A percentile compares a stretch with the other conserved stretches of the same genome.
Conservation (phyloP, 371 early-diverging fungal genomes). For the Apophysomyces trapeziformis region DNA sequence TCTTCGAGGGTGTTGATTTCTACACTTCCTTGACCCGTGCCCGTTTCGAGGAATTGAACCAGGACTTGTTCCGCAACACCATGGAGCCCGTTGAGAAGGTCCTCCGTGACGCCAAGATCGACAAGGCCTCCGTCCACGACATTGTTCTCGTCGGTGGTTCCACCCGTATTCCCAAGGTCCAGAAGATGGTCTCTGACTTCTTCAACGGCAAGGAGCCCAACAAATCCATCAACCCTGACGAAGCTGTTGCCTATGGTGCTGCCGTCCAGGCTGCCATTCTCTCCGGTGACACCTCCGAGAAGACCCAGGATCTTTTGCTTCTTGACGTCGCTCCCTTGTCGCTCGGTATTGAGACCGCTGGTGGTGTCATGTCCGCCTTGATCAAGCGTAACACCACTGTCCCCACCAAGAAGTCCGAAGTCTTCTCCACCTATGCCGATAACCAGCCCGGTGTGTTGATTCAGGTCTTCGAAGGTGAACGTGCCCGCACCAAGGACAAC, state of each 20-base stretch:
- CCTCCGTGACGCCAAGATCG: conserved; percentile 91
- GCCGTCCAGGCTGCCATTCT: conserved; percentile 97
- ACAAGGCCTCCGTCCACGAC: conserved; percentile 89
- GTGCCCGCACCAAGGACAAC: conserved; percentile 85
- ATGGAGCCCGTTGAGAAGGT: conserved; percentile 97
- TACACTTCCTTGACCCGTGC: conserved; percentile 96
- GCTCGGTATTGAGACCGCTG: conserved; percentile 88
- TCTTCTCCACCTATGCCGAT: conserved; percentile 91
- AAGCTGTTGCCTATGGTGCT: conserved; percentile 99
- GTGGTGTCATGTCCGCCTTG: conserved; percentile 70
- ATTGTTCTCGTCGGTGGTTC: conserved; percentile 99
- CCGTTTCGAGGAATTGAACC: conserved; percentile 97
- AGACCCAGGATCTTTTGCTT: conserved; percentile 77
- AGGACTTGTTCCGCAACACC: conserved; percentile 92
- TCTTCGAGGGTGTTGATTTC: conserved; percentile 92
- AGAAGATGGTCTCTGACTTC: conserved; percentile 96
- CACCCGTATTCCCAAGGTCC: conserved; percentile 99
- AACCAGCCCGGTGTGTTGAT: conserved; percentile 88
- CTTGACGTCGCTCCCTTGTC: conserved; percentile 85
- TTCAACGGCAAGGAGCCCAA: conserved; percentile 98
- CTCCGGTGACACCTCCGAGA: conserved; percentile 89
- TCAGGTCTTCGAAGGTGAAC: conserved; percentile 87
- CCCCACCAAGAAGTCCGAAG: conserved; percentile 82
- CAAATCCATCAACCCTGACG: conserved; percentile 98
- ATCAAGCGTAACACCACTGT: conserved; percentile 84